Percentiles rank a stretch among this genome's conserved stretches.
Conservation (phyloP, 306 rosid genomes). For the Crotalaria pallida region DNA sequence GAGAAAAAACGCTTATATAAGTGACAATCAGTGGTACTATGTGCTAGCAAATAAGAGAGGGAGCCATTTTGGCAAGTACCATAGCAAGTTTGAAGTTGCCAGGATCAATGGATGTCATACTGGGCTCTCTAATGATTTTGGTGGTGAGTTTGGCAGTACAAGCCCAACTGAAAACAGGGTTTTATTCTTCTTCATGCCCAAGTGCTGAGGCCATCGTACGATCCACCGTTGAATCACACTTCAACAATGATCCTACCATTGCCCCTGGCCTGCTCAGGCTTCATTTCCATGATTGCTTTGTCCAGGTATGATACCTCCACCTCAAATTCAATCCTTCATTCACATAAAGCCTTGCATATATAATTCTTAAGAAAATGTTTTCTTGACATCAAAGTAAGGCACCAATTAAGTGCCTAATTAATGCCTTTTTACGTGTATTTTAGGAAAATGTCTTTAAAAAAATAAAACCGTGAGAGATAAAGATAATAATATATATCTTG, state of each 20-base stretch:
- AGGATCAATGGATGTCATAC: slow-evolving; percentile 26
- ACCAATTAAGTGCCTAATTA: too few species aligned
- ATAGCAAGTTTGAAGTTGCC: slow-evolving; percentile 8
- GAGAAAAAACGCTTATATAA: slow-evolving; percentile 24
- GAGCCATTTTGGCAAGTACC: not conserved
- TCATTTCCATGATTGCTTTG: slow-evolving; percentile 64
- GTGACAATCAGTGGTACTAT: slow-evolving; percentile 2
- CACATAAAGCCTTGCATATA: not conserved
- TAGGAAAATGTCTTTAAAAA: too few species aligned
- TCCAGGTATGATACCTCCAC: slow-evolving; percentile 23
- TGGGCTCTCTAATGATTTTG: slow-evolving; percentile 29
- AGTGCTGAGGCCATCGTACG: slow-evolving; percentile 51
- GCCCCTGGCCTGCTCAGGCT: slow-evolving; percentile 66
- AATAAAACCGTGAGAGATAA: too few species aligned
- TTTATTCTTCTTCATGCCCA: slow-evolving; percentile 63
- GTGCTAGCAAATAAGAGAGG: not conserved
- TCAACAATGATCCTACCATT: slow-evolving; percentile 48
- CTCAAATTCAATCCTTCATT: not conserved
- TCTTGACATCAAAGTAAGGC: too few species aligned
- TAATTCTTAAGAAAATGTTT: too few species aligned
- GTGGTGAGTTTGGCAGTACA: slow-evolving; percentile 29
- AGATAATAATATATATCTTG: too few species aligned
- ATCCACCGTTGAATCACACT: slow-evolving; percentile 54
- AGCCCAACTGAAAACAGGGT: slow-evolving; percentile 52
- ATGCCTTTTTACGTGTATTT: too few species aligned